Percentiles rank a stretch among this genome's conserved stretches.
phyloP scores from a whole-genome alignment of 108 stramenopile species.

The Fragilaria crotonensis region DNA sequence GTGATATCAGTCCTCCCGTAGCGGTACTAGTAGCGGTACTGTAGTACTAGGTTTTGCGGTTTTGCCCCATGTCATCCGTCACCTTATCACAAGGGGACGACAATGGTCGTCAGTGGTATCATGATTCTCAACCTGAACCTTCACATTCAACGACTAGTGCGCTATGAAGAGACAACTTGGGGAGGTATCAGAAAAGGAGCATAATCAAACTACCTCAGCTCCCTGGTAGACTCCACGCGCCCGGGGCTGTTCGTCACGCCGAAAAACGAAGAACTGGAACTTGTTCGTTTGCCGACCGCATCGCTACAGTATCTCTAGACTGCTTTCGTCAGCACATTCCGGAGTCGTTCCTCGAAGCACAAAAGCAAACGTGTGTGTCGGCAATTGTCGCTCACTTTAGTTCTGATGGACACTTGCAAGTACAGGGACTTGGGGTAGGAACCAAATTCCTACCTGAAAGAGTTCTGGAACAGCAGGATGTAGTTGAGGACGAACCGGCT shows the following conservation, averaged over 20 bases:
- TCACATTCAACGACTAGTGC: too few relatives aligned
- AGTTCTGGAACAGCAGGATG: constrained; percentile 22
- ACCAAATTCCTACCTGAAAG: constrained; percentile 74
- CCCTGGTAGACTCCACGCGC: too few relatives aligned
- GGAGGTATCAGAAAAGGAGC: too few relatives aligned
- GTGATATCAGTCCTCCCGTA: too few relatives aligned
- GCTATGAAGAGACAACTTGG: too few relatives aligned
- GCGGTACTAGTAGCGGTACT: too few relatives aligned
- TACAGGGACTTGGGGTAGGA: constrained; percentile 73
- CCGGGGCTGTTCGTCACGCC: constrained; percentile 54
- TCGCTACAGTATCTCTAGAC: constrained; percentile 54
- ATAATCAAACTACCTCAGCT: too few relatives aligned
- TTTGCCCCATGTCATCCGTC: too few relatives aligned
- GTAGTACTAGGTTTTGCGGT: too few relatives aligned
- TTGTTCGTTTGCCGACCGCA: constrained; percentile 74
- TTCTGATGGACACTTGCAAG: constrained; percentile 22
- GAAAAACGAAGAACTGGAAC: constrained; percentile 73
- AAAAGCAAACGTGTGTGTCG: constrained; percentile 64
- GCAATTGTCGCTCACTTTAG: constrained; percentile 58
- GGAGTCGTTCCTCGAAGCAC: constrained; percentile 25
- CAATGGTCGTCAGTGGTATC: too few relatives aligned
- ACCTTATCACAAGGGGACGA: too few relatives aligned
- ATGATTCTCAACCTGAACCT: too few relatives aligned
- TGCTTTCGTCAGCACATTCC: constrained; percentile 43
- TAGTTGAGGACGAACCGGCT: constrained; percentile 19